Conservation (phyloP, 495 filamentous ascomycete genomes). For the Penicillium roqueforti region DNA sequence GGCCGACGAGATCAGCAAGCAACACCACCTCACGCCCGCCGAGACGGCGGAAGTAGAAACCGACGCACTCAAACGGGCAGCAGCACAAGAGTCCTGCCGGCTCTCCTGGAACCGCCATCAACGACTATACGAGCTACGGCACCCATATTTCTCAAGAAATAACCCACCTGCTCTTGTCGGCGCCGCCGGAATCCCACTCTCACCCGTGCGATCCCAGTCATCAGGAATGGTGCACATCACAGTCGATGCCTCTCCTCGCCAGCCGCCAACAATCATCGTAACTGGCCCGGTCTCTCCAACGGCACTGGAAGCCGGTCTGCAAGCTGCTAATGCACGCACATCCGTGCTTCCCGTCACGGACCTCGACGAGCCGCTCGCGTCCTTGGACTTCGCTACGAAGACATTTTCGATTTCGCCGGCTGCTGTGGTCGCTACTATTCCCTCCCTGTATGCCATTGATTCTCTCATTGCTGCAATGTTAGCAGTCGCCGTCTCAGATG, state of each 20-base stretch:
- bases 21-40: conserved; percentile 38
- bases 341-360: conserved; percentile 44
- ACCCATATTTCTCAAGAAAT: conserved; percentile 60
- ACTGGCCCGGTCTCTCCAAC: conserved; percentile 37
- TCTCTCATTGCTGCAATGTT: conserved; percentile 65
- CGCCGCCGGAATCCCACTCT: conserved; percentile 57
- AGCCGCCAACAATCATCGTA: conserved; percentile 41
- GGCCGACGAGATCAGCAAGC: conserved; percentile 43
- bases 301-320: conserved; percentile 32
- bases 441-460: conserved; percentile 70
- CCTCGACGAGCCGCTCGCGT: conserved; percentile 42
- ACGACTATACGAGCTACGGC: conserved; percentile 64
- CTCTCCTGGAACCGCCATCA: conserved; percentile 64
- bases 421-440: conserved; percentile 39
- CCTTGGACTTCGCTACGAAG: conserved; percentile 46
- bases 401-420: conserved; percentile 46
- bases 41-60: conserved; percentile 49
- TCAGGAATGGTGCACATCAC: conserved; percentile 38
- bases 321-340: conserved; percentile 40
- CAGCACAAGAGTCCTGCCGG: conserved; percentile 66
- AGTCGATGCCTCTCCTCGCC: conserved; percentile 24
- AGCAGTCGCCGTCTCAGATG: conserved; percentile 63
- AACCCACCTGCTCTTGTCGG: conserved; percentile 48
- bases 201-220: conserved; percentile 45
- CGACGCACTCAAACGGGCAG: conserved; percentile 57